Conservation (phyloP, 2,329 filamentous ascomycete genomes). For the Colletotrichum tamarilloi region DNA sequence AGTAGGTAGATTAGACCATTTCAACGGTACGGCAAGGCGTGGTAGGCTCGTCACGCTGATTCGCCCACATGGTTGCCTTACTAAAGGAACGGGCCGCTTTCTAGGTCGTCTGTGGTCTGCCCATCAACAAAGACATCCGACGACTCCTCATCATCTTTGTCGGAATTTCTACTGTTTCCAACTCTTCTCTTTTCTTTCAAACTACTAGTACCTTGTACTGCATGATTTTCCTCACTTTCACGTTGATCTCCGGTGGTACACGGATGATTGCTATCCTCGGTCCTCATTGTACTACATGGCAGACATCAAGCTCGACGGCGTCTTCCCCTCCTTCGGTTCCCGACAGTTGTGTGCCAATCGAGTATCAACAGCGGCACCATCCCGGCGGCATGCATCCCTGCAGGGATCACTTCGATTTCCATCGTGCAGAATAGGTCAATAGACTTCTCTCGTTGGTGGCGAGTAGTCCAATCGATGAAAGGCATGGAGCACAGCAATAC, state of each 20-base stretch:
- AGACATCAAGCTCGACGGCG: background rate
- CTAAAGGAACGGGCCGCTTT: constrained; percentile 32
- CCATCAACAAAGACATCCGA: constrained; percentile 22
- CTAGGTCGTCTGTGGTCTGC: background rate
- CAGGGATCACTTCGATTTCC: constrained; percentile 22
- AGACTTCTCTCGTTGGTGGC: background rate
- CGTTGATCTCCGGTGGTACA: background rate
- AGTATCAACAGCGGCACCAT: constrained; percentile 20
- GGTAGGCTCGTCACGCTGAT: constrained; percentile 24
- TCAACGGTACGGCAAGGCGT: constrained; percentile 7
- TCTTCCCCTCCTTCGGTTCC: constrained; percentile 1
- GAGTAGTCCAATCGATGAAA: background rate
- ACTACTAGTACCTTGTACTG: background rate
- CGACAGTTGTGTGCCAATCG: constrained; percentile 21
- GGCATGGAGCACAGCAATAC: background rate
- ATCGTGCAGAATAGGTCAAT: background rate
- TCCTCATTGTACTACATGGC: background rate
- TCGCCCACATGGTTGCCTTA: constrained; percentile 24
- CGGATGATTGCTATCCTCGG: background rate
- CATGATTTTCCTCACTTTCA: background rate
- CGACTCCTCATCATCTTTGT: background rate
- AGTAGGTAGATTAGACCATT: background rate
- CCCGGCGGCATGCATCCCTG: constrained; percentile 32
- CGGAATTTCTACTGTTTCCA: background rate
- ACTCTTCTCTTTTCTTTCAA: background rate